These are phyloP conservation scores for Macrocybe gigantea DNA, from an alignment of 768 basidiomycete species.

Conservation along the genomic window DNA sequence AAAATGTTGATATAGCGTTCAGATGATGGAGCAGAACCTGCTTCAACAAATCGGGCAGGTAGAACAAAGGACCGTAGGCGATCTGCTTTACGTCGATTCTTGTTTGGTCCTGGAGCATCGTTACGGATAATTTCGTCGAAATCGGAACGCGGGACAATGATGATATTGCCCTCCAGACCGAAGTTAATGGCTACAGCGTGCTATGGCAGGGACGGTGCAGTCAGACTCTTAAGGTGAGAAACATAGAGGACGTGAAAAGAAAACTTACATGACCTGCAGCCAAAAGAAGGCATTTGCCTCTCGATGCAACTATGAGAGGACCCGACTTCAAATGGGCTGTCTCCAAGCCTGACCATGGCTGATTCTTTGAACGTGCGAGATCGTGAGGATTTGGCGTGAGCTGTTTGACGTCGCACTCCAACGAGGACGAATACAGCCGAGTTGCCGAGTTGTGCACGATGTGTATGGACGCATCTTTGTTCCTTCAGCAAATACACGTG, in stretches of 20 bases:
- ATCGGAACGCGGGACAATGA: slow-evolving; percentile 2
- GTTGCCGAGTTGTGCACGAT: too few relatives aligned
- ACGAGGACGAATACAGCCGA: too few relatives aligned
- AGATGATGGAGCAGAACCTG: not conserved
- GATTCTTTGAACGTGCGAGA: too few relatives aligned
- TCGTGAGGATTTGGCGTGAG: too few relatives aligned
- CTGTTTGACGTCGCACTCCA: too few relatives aligned
- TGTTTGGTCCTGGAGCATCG: not conserved
- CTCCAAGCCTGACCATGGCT: too few relatives aligned
- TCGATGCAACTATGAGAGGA: too few relatives aligned
- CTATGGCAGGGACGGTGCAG: too few relatives aligned
- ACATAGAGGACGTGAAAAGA: not conserved
- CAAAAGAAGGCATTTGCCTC: not conserved
- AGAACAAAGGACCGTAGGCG: not conserved
- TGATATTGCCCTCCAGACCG: slow-evolving; percentile 8
- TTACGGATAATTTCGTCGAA: slow-evolving; percentile 3
- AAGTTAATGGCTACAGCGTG: slow-evolving; percentile 6
- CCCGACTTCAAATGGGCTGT: too few relatives aligned
- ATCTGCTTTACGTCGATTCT: not conserved
- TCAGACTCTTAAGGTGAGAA: too few relatives aligned
- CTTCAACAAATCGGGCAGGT: not conserved
- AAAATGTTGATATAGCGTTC: slow-evolving; percentile 7
- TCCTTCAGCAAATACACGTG: too few relatives aligned
- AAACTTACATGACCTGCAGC: not conserved
- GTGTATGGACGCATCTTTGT: too few relatives aligned